Conservation (phyloP, 257 asterid species). For the Salvia hispanica region DNA sequence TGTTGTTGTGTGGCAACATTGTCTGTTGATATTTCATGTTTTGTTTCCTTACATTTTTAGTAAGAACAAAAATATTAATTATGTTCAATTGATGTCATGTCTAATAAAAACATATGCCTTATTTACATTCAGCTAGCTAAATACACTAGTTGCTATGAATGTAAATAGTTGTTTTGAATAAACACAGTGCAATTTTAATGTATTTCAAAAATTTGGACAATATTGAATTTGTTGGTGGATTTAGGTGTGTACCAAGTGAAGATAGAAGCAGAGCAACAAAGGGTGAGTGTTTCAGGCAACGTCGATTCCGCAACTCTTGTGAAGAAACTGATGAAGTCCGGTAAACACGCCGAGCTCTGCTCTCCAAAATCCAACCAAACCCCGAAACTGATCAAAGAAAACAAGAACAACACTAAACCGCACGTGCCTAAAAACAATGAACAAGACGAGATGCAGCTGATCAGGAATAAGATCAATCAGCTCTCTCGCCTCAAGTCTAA, state of each 20-base stretch:
- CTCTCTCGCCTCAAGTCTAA: constrained; percentile 43
- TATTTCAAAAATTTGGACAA: too few relatives aligned
- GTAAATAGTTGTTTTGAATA: too few relatives aligned
- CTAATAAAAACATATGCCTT: too few relatives aligned
- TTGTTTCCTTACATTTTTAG: too few relatives aligned
- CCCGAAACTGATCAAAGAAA: constrained; percentile 53
- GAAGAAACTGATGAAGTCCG: constrained; percentile 57
- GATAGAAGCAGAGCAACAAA: constrained; percentile 62
- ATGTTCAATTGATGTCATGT: too few relatives aligned
- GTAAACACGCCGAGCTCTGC: constrained; percentile 80
- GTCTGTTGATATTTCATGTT: neutral
- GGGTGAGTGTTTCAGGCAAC: constrained; percentile 64
- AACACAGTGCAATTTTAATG: too few relatives aligned
- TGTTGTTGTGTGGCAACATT: neutral
- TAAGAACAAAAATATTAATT: too few relatives aligned
- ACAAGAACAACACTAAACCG: constrained; percentile 39
- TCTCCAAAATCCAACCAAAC: constrained; percentile 44
- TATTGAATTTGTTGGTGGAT: too few relatives aligned
- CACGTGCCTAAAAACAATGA: neutral
- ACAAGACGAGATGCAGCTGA: constrained; percentile 36
- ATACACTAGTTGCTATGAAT: too few relatives aligned
- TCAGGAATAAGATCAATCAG: constrained; percentile 43
- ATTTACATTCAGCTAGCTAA: too few relatives aligned
- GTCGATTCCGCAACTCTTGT: constrained; percentile 54
- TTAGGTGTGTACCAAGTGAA: constrained; percentile 73